phyloP scores from a whole-genome alignment of 1,284 basidiomycete species.

The Trichosporon faecale region DNA sequence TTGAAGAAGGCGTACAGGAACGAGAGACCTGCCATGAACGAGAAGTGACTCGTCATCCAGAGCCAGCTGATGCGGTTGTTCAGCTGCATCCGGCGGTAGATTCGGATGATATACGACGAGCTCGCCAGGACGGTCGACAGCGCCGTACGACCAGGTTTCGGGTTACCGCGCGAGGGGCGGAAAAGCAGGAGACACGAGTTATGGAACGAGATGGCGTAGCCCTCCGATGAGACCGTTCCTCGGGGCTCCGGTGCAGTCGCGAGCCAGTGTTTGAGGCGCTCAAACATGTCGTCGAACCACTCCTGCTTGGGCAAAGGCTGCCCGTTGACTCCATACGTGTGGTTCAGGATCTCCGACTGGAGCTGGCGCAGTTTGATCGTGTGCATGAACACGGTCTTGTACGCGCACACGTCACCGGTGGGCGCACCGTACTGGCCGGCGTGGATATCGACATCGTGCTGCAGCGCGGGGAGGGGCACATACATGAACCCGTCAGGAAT shows the following conservation, averaged over 20 bases:
- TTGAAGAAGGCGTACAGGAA: slow-evolving; percentile 54
- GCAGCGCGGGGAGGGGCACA: slow-evolving; percentile 42
- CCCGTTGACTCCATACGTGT: slow-evolving; percentile 47
- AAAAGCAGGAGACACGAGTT: slow-evolving; percentile 53
- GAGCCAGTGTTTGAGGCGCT: slow-evolving; percentile 50
- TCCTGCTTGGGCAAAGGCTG: slow-evolving; percentile 41
- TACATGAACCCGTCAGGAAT: slow-evolving; percentile 53
- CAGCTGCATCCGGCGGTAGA: slow-evolving; percentile 52
- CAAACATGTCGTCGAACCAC: slow-evolving; percentile 52
- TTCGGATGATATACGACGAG: slow-evolving; percentile 53
- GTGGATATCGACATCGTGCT: slow-evolving; percentile 51
- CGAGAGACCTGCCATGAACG: slow-evolving; percentile 53
- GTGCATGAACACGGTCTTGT: slow-evolving; percentile 51
- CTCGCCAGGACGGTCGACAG: slow-evolving; percentile 50
- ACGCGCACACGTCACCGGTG: slow-evolving; percentile 45
- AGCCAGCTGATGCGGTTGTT: slow-evolving; percentile 54
- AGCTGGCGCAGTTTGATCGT: slow-evolving; percentile 50
- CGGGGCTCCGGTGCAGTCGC: slow-evolving; percentile 49
- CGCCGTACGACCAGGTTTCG: slow-evolving; percentile 47
- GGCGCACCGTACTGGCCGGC: slow-evolving; percentile 37
- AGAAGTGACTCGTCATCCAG: slow-evolving; percentile 52
- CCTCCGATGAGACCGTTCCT: slow-evolving; percentile 50
- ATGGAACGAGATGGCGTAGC: slow-evolving; percentile 53
- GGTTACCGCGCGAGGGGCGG: slow-evolving; percentile 52
- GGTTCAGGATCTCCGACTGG: slow-evolving; percentile 51